Percentiles rank a stretch among this genome's conserved stretches.
phyloP scores from a whole-genome alignment of 2,329 filamentous ascomycete species.

The Paracoccidioides lutzii region DNA sequence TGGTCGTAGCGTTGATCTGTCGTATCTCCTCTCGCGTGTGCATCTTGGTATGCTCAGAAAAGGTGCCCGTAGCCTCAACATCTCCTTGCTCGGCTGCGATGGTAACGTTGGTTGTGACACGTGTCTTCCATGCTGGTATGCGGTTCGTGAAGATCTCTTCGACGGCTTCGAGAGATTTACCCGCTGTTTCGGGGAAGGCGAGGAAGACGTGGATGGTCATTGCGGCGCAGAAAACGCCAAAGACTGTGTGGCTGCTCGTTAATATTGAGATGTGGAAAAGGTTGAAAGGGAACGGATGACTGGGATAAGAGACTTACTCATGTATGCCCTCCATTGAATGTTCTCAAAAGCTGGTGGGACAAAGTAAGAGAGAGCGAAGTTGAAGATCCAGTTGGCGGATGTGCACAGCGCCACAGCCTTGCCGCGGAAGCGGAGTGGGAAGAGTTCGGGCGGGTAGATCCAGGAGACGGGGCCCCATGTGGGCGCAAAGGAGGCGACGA shows the following conservation, averaged over 20 bases:
- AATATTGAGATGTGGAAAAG: background rate
- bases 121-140: conserved; percentile 4
- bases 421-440: conserved; percentile 4
- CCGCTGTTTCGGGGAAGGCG: conserved; percentile 49
- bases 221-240: conserved; percentile 52
- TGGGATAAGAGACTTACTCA: conserved; percentile 17
- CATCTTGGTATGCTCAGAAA: background rate
- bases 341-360: conserved; percentile 6
- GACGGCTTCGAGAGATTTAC: conserved; percentile 57
- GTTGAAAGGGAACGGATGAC: background rate
- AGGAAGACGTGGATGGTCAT: conserved; percentile 54
- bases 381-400: conserved; percentile 9
- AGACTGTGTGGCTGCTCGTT: conserved; percentile 33
- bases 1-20: background rate
- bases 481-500: conserved; percentile 44
- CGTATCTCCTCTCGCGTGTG: background rate
- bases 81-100: conserved; percentile 3
- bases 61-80: conserved; percentile 1
- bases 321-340: conserved; percentile 8
- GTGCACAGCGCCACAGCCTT: conserved; percentile 8
- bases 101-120: background rate
- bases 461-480: conserved; percentile 47
- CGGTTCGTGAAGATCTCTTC: conserved; percentile 45
- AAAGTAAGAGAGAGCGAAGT: conserved; percentile 8
- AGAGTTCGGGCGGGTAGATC: conserved; percentile 41